These are phyloP conservation scores for Borealophlyctis nickersoniae DNA, from an alignment of 192 early-diverging fungal genomes.

Conservation along the genomic window DNA sequence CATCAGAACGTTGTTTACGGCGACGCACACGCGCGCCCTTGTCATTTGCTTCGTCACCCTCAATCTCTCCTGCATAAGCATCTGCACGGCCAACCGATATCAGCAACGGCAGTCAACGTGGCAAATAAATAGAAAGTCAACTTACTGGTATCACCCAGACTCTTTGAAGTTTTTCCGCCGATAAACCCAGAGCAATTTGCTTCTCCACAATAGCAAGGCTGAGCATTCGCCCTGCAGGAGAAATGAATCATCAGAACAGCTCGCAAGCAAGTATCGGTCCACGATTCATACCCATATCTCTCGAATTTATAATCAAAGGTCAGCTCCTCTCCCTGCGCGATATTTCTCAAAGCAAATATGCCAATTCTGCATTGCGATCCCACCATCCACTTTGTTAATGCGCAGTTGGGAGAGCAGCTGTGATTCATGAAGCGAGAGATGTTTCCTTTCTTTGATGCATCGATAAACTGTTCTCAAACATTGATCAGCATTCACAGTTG, in stretches of 20 bases:
- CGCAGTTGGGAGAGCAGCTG: conserved; percentile 93
- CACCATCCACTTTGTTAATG: conserved; percentile 96
- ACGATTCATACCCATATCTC: conserved; percentile 70
- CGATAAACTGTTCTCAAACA: too few relatives aligned
- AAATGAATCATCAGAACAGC: neutral
- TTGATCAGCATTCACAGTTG: too few relatives aligned
- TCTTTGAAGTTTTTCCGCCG: conserved; percentile 72
- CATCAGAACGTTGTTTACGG: neutral
- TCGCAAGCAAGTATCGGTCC: neutral
- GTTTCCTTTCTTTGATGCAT: conserved; percentile 90
- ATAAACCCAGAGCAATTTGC: conserved; percentile 85
- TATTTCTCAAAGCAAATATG: conserved; percentile 82
- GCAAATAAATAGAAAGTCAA: too few relatives aligned
- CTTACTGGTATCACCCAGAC: too few relatives aligned
- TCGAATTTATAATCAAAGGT: conserved; percentile 99
- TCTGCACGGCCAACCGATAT: too few relatives aligned
- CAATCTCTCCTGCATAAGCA: conserved; percentile 1
- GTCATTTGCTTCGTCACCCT: conserved; percentile 1
- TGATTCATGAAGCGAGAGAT: conserved; percentile 98
- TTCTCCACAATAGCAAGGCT: conserved; percentile 90
- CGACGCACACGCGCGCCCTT: too few relatives aligned
- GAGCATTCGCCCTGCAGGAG: conserved; percentile 70
- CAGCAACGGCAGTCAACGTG: too few relatives aligned
- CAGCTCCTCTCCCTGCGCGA: conserved; percentile 80
- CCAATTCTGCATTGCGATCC: conserved; percentile 85